Percentiles rank a stretch among this genome's conserved stretches.
phyloP scores from a whole-genome alignment of 2,329 filamentous ascomycete species.

The Fusarium pilosicola region DNA sequence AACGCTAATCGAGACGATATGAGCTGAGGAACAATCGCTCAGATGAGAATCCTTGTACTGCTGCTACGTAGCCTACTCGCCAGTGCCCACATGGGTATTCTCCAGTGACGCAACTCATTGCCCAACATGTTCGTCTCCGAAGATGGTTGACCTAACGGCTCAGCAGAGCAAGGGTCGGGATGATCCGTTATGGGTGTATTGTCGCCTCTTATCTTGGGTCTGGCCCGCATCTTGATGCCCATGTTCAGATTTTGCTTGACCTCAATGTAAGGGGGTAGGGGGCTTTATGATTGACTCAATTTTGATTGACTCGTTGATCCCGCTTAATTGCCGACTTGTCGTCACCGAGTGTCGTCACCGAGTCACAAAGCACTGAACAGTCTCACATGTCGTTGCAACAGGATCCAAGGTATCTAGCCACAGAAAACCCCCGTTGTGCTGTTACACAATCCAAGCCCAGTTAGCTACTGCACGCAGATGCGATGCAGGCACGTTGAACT shows the following conservation, averaged over 20 bases:
- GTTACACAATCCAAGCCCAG: neutral
- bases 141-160: neutral
- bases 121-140: neutral
- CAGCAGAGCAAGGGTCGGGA: neutral
- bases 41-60: neutral
- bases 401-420: neutral
- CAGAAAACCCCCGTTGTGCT: neutral
- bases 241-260: slow-evolving; percentile 4
- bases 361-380: neutral
- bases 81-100: neutral
- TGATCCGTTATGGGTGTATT: neutral
- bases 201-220: neutral
- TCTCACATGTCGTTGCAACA: neutral
- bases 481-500: slow-evolving; percentile 7
- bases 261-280: slow-evolving; percentile 24
- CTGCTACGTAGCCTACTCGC: neutral
- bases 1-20: slow-evolving; percentile 5
- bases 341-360: neutral
- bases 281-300: neutral
- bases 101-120: neutral
- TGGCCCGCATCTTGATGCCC: neutral
- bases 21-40: neutral
- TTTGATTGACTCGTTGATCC: slow-evolving; percentile 1
- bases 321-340: neutral
- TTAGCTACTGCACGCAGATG: slow-evolving; percentile 6